Conservation (phyloP, 2,329 filamentous ascomycete genomes). For the Cladosporium oxysporum region DNA sequence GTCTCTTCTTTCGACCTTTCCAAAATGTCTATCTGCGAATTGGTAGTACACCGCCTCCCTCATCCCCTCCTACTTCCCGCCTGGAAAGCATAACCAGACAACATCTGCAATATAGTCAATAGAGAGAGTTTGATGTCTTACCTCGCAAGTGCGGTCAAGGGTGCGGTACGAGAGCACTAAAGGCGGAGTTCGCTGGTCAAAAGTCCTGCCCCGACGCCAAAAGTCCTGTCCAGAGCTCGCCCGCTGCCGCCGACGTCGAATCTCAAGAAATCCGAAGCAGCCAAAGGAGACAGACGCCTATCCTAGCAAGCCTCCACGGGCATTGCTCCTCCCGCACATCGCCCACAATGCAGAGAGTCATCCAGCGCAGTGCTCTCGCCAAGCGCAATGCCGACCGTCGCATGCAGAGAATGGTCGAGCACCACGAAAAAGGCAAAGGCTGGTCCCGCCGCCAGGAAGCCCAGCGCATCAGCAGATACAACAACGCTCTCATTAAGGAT, state of each 20-base stretch:
- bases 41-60: not conserved
- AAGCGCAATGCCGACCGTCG: constrained; percentile 59
- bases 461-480: constrained; percentile 13
- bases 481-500: constrained; percentile 40
- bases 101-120: too few relatives aligned
- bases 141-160: not conserved
- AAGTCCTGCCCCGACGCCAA: constrained; percentile 3
- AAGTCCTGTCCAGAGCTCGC: constrained; percentile 1
- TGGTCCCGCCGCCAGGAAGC: constrained; percentile 35
- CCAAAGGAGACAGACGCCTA: constrained; percentile 9
- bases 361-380: constrained; percentile 66
- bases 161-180: not conserved
- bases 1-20: not conserved
- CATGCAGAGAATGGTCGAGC: constrained; percentile 25
- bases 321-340: constrained; percentile 1
- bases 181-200: not conserved
- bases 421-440: constrained; percentile 30
- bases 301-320: not conserved
- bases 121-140: too few relatives aligned
- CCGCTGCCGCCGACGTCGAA: constrained; percentile 10
- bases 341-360: constrained; percentile 66
- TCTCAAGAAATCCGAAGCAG: constrained; percentile 13
- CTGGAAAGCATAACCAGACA: not conserved
- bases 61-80: not conserved
- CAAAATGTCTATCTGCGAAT: not conserved